phyloP scores from a whole-genome alignment of 2,329 filamentous ascomycete species.

The Teratosphaeria viscida region DNA sequence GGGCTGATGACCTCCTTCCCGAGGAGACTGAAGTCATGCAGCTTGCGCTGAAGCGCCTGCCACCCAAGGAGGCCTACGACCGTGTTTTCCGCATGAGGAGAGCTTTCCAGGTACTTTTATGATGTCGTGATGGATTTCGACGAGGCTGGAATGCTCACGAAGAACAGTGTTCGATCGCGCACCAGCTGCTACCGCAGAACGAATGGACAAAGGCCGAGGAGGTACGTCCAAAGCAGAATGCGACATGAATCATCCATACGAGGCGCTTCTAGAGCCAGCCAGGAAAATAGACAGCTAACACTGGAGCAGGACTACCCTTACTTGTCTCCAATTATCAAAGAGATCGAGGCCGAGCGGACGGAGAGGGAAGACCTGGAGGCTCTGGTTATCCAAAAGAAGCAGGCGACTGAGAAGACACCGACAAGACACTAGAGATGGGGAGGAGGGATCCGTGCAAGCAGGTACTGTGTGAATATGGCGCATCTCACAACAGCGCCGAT shows the following conservation, averaged over 20 bases:
- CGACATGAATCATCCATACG: neutral
- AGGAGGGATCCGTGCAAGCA: neutral
- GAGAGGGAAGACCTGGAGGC: conserved; percentile 61
- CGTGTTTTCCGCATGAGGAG: conserved; percentile 94
- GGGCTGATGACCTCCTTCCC: conserved; percentile 86
- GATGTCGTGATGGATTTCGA: neutral
- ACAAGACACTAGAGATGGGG: neutral
- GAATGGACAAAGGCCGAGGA: conserved; percentile 60
- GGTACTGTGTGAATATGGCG: neutral
- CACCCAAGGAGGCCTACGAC: conserved; percentile 86
- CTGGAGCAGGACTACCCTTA: conserved; percentile 52
- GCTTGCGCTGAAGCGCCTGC: conserved; percentile 80
- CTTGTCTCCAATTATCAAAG: conserved; percentile 55
- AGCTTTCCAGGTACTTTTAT: conserved; percentile 66
- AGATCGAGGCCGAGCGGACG: conserved; percentile 56
- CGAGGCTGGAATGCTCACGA: neutral
- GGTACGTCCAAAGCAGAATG: conserved; percentile 33
- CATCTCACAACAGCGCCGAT: neutral
- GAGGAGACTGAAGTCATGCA: conserved; percentile 85
- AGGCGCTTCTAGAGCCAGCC: neutral
- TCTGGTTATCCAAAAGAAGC: conserved; percentile 46
- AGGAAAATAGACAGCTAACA: conserved; percentile 1
- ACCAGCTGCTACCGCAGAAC: conserved; percentile 52
- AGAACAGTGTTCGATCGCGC: conserved; percentile 51
- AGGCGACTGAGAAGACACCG: conserved; percentile 7